Evolutionary conservation across 768 basidiomycete species (phyloP).

Genomic region (Termitomyces sp.): DNA sequence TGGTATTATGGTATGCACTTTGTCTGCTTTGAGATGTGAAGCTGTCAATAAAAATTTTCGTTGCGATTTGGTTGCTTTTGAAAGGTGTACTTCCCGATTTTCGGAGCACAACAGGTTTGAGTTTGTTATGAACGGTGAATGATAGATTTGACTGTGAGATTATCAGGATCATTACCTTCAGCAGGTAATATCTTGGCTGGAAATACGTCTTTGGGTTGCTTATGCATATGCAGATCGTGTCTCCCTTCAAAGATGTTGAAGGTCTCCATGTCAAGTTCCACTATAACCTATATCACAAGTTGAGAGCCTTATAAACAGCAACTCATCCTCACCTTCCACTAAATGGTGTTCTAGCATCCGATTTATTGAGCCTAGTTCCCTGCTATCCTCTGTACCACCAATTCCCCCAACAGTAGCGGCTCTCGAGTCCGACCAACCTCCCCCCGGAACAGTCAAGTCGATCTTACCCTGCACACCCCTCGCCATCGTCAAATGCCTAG

Average conservation of each 20-base stretch:
- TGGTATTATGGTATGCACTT: constrained; percentile 84
- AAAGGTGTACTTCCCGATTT: constrained; percentile 96
- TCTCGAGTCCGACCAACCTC: constrained; percentile 57
- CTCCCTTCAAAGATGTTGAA: constrained; percentile 96
- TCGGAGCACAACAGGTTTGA: constrained; percentile 77
- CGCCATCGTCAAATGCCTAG: constrained; percentile 93
- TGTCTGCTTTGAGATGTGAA: constrained; percentile 1
- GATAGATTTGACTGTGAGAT: constrained; percentile 4
- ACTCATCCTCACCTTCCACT: neutral
- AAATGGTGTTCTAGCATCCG: constrained; percentile 65
- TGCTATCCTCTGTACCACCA: constrained; percentile 46
- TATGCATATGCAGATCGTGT: constrained; percentile 62
- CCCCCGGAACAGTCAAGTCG: constrained; percentile 87
- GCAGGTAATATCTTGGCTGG: constrained; percentile 47
- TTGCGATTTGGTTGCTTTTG: neutral
- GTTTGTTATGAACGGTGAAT: neutral
- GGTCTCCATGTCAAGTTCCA: constrained; percentile 96
- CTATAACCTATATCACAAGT: constrained; percentile 95
- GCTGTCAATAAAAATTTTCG: constrained; percentile 2
- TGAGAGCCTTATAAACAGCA: constrained; percentile 28
- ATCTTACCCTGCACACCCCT: constrained; percentile 97
- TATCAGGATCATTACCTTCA: constrained; percentile 92
- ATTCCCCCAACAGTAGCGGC: constrained; percentile 26
- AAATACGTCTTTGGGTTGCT: neutral
- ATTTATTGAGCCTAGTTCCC: constrained; percentile 77